A percentile compares a stretch with the other conserved stretches of the same genome.
Conservation (phyloP, 2,329 filamentous ascomycete species). For the Sarocladium kiliense region DNA sequence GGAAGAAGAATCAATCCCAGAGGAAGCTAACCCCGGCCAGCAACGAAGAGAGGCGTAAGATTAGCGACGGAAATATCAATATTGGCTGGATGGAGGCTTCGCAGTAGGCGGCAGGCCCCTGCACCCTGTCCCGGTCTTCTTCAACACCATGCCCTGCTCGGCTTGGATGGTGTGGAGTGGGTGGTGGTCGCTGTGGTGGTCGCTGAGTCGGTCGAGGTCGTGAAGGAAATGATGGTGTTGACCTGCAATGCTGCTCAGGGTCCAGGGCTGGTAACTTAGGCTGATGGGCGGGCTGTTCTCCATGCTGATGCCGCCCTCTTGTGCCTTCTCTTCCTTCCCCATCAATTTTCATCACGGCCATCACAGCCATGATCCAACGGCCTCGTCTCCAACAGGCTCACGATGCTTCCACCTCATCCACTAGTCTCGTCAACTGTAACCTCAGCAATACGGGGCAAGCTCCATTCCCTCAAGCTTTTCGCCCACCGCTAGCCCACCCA, state of each 20-base stretch:
- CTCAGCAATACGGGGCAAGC: neutral
- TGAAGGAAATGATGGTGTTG: neutral
- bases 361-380: too few species aligned
- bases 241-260: neutral
- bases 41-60: slow-evolving; percentile 1
- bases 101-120: neutral
- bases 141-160: slow-evolving; percentile 1
- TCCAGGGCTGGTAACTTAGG: neutral
- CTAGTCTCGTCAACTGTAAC: neutral
- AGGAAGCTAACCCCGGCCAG: neutral
- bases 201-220: neutral
- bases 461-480: neutral
- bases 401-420: neutral
- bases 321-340: neutral
- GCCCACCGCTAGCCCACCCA: slow-evolving; percentile 5
- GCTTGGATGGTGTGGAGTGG: neutral
- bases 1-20: neutral
- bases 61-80: slow-evolving; percentile 6
- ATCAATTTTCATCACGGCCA: neutral
- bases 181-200: neutral
- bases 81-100: neutral
- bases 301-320: too few species aligned
- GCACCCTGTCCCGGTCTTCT: neutral
- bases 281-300: neutral
- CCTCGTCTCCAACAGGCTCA: too few species aligned